Conservation (phyloP, 73 alveolate species). For the Urostyla sp. region DNA sequence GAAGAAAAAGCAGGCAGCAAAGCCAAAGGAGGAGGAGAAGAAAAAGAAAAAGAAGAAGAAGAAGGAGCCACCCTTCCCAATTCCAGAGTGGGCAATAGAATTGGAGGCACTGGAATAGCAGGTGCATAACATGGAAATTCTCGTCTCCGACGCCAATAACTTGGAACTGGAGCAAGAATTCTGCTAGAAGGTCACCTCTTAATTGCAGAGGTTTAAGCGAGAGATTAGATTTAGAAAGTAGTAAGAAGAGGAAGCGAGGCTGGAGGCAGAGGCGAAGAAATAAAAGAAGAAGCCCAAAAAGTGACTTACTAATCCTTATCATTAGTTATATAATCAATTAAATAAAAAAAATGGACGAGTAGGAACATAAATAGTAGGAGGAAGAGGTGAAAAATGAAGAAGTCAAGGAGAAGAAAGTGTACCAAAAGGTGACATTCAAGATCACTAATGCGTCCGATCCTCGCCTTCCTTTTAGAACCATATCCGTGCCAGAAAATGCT, state of each 20-base stretch:
- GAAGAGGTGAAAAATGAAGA: background rate
- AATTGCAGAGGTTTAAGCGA: conserved; percentile 77
- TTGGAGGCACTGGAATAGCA: conserved; percentile 72
- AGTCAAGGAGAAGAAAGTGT: background rate
- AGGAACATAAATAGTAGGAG: background rate
- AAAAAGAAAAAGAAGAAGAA: conserved; percentile 88
- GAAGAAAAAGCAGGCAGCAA: conserved; percentile 67
- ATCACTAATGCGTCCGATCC: conserved; percentile 94
- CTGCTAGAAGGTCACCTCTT: conserved; percentile 68
- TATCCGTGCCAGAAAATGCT: conserved; percentile 94
- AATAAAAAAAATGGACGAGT: too few relatives aligned
- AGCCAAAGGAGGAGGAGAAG: conserved; percentile 70
- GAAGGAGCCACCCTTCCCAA: conserved; percentile 92
- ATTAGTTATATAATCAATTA: background rate
- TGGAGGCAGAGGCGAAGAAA: conserved; percentile 77
- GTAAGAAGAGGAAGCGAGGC: conserved; percentile 84
- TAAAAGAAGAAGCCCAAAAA: conserved; percentile 58
- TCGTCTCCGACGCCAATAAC: conserved; percentile 69
- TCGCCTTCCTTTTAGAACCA: conserved; percentile 80
- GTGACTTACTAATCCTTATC: conserved; percentile 7
- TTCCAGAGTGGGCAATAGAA: conserved; percentile 95
- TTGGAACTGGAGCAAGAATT: conserved; percentile 74
- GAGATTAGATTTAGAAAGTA: conserved; percentile 83
- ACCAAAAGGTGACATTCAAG: conserved; percentile 80
- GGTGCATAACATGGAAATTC: conserved; percentile 70